Conservation (phyloP, 805 yeast genomes). For the Ogataea henricii region DNA sequence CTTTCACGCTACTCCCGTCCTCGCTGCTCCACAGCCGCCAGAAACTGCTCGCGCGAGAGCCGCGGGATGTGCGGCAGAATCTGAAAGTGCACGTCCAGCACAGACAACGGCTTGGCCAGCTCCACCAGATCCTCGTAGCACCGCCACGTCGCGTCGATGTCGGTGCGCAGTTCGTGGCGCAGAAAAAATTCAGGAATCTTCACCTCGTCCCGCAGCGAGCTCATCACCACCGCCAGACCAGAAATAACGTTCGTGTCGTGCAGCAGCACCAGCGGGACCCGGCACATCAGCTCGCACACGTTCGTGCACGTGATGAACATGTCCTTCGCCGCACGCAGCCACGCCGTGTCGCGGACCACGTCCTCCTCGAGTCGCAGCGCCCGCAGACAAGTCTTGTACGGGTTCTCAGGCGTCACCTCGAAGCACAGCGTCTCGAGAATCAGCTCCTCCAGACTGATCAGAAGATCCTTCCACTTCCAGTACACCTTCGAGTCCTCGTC, state of each 20-base stretch:
- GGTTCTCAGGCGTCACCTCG: constrained; percentile 46
- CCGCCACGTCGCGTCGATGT: constrained; percentile 22
- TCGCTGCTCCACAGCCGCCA: constrained; percentile 2
- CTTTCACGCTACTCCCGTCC: background rate
- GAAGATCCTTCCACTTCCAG: constrained; percentile 52
- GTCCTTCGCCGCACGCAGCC: constrained; percentile 20
- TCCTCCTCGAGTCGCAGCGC: constrained; percentile 27
- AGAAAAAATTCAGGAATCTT: constrained; percentile 22
- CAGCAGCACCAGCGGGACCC: constrained; percentile 33
- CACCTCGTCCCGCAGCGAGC: constrained; percentile 23
- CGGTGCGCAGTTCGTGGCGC: constrained; percentile 16
- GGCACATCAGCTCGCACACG: constrained; percentile 30
- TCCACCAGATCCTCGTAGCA: constrained; percentile 28
- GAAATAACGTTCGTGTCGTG: constrained; percentile 27
- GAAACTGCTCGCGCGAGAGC: constrained; percentile 20
- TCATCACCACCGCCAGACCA: constrained; percentile 27
- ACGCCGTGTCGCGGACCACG: constrained; percentile 14
- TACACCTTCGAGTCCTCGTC: constrained; percentile 50
- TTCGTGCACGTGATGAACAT: constrained; percentile 29
- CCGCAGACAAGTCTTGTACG: constrained; percentile 36
- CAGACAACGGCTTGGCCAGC: constrained; percentile 20
- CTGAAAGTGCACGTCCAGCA: constrained; percentile 28
- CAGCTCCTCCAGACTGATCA: constrained; percentile 47
- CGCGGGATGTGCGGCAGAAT: constrained; percentile 27
- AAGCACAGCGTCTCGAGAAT: constrained; percentile 48